Evolutionary conservation across 768 basidiomycete species (phyloP), one percentile per base, ranked within the genome.

Genomic region (Macrolepiota albuminosa): DNA sequence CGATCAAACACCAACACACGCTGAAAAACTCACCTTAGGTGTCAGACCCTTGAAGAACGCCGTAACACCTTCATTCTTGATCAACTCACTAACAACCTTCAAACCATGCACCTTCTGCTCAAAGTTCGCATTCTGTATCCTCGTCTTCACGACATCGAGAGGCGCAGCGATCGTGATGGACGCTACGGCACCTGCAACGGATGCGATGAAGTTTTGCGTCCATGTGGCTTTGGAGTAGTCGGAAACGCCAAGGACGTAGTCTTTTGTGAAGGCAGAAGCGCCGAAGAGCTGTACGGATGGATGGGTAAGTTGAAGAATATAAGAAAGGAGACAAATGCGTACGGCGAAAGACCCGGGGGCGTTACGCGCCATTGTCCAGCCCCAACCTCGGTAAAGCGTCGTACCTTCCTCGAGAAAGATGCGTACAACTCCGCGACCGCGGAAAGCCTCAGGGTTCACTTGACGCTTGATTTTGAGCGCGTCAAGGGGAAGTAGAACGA

Each of bases 391-490:
- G 75, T 99, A 99, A 39, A 99, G 83, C 1, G 89, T 84, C 9
- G 90, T 84, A 58, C 95, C 93, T 71, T 98, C 96, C 66, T 99
- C 95, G 70, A 85, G 73, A 73, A 99, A 84, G 66, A 99, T 93
- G 56, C 89, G 88, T 57, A 97, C 63, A 65, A 95, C 81, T 21
- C 95, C 94, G 29, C 96, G 91, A 40, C 95, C 95, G 39, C 93
- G 90, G 85, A 99, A 94, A 1, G 96, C 96, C 68, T 98, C 97
- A 1, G 96, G 96, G 76, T 99, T 99, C 58, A 91, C 92, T 78
- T 99, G 96, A 55, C 95, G 89, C 78, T 97, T 98, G 75, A 99
- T 98, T 77, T 99, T 99, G 71, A 99, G 86, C 26, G 86, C 95
- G 70, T 99, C 96, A 6, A 98, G 82, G 2, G 96, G 96, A 39